Evolutionary conservation across 2,329 filamentous ascomycete species (phyloP), one percentile per base, ranked within the genome.

Genomic region (Penicillium sumatraense): DNA sequence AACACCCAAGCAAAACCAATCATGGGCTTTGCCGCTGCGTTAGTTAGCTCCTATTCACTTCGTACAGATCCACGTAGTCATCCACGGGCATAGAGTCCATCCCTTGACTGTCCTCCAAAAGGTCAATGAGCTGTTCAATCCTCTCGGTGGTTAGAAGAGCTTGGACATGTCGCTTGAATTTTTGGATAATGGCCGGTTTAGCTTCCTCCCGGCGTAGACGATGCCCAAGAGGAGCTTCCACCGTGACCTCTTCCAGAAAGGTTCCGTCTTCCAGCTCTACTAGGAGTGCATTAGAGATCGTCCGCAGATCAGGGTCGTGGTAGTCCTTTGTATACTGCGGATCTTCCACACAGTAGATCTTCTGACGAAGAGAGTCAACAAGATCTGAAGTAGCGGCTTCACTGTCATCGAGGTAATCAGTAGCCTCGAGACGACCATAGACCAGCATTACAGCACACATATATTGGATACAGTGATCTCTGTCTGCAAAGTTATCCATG

Each of bases 401-500:
- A 67, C 88, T 86, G 68, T 90, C 91, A 74, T 99, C 95, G 44
- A 87, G 87, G 83, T 99, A 99, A 81, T 99, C 95, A 63, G 84
- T 90, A 48, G 95, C 93, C 68, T 93, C 90, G 60, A 99, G 89
- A 64, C 95, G 92, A 76, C 95, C 91, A 78, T 93, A 98, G 65
- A 89, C 89, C 65, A 99, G 89, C 92, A 98, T 98, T 70, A 91
- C 92, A 62, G 93, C 83, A 72, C 91, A 90, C 95, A 99, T 99
- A 86, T 99, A 99, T 77, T 83, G 95, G 66, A 99, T 93, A 81
- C 95, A 99, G 85, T 99, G 95, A 79, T 99, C 95, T 71, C 95
- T 92, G 80, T 99, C 95, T 72, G 95, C 95, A 72, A 98, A 99
- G 87, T 99, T 99, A 83, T 97, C 93, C 91, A 99, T 96, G 68